Conservation (phyloP, 192 early-diverging fungal species). For the Cetraspora pellucida region DNA sequence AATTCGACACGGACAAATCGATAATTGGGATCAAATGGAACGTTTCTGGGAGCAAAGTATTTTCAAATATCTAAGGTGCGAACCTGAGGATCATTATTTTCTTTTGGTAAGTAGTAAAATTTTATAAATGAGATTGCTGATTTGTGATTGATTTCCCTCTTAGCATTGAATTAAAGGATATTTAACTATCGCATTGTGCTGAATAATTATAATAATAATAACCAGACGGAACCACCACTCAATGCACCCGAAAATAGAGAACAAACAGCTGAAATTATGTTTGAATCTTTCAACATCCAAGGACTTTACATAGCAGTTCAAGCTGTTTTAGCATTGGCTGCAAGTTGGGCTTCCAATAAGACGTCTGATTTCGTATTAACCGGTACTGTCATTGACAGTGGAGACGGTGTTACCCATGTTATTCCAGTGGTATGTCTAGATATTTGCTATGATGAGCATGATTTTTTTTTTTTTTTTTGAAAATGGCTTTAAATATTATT, state of each 20-base stretch:
- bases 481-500: background rate
- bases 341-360: slow-evolving; percentile 89
- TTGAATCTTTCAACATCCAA: slow-evolving; percentile 98
- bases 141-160: no score
- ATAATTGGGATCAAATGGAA: slow-evolving; percentile 99
- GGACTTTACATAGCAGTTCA: slow-evolving; percentile 99
- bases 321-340: slow-evolving; percentile 96
- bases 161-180: no score
- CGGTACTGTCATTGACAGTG: slow-evolving; percentile 97
- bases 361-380: slow-evolving; percentile 86
- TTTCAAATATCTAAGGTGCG: slow-evolving; percentile 97
- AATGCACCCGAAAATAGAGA: slow-evolving; percentile 99
- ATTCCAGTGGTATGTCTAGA: slow-evolving; percentile 84
- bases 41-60: slow-evolving; percentile 98
- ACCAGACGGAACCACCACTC: slow-evolving; percentile 94
- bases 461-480: background rate
- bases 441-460: background rate
- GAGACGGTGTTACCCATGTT: slow-evolving; percentile 99
- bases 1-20: slow-evolving; percentile 96
- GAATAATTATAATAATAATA: no score
- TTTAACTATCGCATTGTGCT: no score
- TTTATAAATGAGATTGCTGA: background rate
- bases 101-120: slow-evolving; percentile 64
- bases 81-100: slow-evolving; percentile 98
- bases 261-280: slow-evolving; percentile 98